Conservation (phyloP, 2,329 filamentous ascomycete genomes). For the Dichotomopilus funicola region DNA sequence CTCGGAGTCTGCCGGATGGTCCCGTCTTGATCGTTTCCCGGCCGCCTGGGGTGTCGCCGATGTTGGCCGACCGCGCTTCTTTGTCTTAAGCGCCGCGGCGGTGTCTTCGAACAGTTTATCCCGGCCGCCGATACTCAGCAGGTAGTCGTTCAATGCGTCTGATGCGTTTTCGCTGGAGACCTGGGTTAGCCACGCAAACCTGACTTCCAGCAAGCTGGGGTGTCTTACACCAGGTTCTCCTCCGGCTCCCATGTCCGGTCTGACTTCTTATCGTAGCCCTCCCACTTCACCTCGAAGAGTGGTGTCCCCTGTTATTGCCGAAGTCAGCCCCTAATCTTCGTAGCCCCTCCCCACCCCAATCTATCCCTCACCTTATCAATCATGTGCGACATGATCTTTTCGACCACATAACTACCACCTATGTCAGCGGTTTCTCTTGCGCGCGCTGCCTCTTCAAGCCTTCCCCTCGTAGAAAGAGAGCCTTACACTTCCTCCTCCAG, state of each 20-base stretch:
- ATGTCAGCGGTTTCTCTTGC: constrained; percentile 3
- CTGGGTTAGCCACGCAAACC: background rate
- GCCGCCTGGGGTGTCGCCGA: constrained; percentile 31
- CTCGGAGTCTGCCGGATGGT: constrained; percentile 41
- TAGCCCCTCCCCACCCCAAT: constrained; percentile 22
- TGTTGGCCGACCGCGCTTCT: constrained; percentile 51
- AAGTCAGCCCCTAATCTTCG: background rate
- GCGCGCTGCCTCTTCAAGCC: too few species aligned
- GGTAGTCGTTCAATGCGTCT: constrained; percentile 59
- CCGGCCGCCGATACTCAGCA: constrained; percentile 55
- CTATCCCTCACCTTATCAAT: constrained; percentile 43
- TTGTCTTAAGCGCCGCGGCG: constrained; percentile 43
- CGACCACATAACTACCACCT: constrained; percentile 60
- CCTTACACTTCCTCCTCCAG: constrained; percentile 25
- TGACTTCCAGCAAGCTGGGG: too few species aligned
- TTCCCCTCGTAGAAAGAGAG: background rate
- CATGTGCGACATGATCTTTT: constrained; percentile 63
- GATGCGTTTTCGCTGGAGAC: constrained; percentile 46
- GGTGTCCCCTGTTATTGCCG: constrained; percentile 33
- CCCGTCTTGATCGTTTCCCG: constrained; percentile 41
- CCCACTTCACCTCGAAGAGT: constrained; percentile 72
- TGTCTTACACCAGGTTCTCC: constrained; percentile 54
- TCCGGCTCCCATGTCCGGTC: constrained; percentile 78
- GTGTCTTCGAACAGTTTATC: constrained; percentile 48
- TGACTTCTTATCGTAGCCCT: constrained; percentile 62